Conservation (phyloP, 805 yeast species). For the Candida chauliodis region DNA sequence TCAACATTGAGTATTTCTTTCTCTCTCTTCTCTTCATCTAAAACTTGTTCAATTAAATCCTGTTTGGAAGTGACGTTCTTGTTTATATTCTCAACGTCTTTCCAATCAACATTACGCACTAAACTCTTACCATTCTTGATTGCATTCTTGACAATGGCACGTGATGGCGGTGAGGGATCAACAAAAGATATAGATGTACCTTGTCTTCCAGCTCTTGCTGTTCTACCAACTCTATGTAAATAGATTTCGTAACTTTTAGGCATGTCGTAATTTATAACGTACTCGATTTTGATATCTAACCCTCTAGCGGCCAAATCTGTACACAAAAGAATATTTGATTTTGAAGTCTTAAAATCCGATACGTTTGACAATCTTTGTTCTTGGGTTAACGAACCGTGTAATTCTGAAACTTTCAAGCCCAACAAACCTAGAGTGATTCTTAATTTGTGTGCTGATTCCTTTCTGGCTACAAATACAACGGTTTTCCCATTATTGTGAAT, state of each 20-base stretch:
- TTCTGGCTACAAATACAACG: conserved; percentile 88
- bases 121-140: conserved; percentile 73
- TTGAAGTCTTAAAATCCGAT: conserved; percentile 73
- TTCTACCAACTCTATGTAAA: conserved; percentile 97
- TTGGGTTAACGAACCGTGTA: conserved; percentile 81
- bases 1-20: conserved; percentile 87
- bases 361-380: conserved; percentile 90
- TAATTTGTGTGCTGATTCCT: conserved; percentile 84
- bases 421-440: conserved; percentile 71
- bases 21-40: conserved; percentile 83
- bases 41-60: conserved; percentile 66
- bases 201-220: conserved; percentile 98
- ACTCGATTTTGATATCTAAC: conserved; percentile 94
- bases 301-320: conserved; percentile 99
- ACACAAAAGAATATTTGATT: conserved; percentile 86
- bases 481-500: conserved; percentile 63
- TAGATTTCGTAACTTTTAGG: conserved; percentile 90
- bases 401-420: conserved; percentile 74
- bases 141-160: conserved; percentile 88
- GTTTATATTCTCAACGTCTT: conserved; percentile 67
- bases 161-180: conserved; percentile 84
- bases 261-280: conserved; percentile 93
- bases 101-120: conserved; percentile 93
- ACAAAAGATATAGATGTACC: conserved; percentile 93
- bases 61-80: conserved; percentile 57